Evolutionary conservation across 805 yeast genomes (phyloP).

Genomic region (Candida nanaspora): DNA sequence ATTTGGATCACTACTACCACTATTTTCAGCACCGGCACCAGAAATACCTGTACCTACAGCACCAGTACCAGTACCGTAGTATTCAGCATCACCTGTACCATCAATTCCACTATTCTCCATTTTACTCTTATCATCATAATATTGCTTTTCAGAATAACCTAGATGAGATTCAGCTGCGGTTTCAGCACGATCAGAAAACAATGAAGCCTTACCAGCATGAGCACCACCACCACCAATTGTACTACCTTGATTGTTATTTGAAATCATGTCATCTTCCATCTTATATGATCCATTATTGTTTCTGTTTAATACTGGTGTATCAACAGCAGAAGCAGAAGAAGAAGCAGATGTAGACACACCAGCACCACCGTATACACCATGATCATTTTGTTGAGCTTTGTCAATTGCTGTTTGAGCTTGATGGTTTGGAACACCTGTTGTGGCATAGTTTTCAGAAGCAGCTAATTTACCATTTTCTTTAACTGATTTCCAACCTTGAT

Average conservation of each 20-base stretch:
- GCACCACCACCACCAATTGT: too few species aligned
- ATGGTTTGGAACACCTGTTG: conserved; percentile 19
- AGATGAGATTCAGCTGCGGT: conserved; percentile 1
- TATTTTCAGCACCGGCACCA: neutral
- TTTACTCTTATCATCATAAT: neutral
- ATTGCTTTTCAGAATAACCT: too few species aligned
- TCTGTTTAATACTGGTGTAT: too few species aligned
- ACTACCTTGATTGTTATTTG: neutral
- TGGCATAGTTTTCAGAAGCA: conserved; percentile 28
- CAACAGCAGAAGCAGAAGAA: neutral
- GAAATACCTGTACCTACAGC: too few species aligned
- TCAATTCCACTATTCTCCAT: neutral
- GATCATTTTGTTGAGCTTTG: conserved; percentile 21
- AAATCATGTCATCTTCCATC: neutral
- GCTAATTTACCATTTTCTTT: conserved; percentile 39
- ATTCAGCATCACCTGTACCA: neutral
- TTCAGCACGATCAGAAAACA: conserved; percentile 2
- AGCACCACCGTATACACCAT: conserved; percentile 16
- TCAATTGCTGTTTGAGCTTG: too few species aligned
- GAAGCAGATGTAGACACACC: neutral
- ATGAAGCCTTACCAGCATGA: neutral
- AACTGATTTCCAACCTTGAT: conserved; percentile 58
- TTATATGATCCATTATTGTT: too few species aligned
- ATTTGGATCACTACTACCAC: conserved; percentile 1
- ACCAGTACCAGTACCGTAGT: too few species aligned